Evolutionary conservation across 805 yeast genomes (phyloP).

Genomic region (Metschnikowia anglica): DNA sequence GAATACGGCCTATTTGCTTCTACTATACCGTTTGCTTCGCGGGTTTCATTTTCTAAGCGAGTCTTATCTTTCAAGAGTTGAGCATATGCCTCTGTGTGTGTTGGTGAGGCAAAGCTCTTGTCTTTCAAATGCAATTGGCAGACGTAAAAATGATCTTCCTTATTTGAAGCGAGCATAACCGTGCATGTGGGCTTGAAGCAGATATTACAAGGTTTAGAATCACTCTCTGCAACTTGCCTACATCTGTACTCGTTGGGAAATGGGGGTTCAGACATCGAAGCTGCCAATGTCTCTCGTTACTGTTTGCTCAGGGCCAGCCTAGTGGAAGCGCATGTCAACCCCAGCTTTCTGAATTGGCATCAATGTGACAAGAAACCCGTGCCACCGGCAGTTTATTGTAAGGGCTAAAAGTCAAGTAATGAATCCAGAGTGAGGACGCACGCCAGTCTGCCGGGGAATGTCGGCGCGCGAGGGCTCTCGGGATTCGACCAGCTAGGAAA

Average conservation of each 20-base stretch:
- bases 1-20: constrained; percentile 33
- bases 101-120: constrained; percentile 43
- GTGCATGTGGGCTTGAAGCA: constrained; percentile 50
- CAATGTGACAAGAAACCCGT: constrained; percentile 5
- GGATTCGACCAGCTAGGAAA: constrained; percentile 7
- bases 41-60: constrained; percentile 22
- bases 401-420: too few relatives aligned
- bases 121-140: constrained; percentile 51
- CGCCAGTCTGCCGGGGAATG: neutral
- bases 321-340: too few relatives aligned
- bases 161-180: constrained; percentile 47
- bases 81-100: constrained; percentile 37
- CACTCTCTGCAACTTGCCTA: constrained; percentile 42
- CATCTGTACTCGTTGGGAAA: constrained; percentile 41
- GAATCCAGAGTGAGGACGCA: too few relatives aligned
- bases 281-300: neutral
- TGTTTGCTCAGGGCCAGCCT: too few relatives aligned
- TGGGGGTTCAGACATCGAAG: constrained; percentile 14
- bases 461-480: constrained; percentile 5
- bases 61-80: constrained; percentile 24
- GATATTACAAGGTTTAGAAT: constrained; percentile 46
- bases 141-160: constrained; percentile 52
- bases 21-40: constrained; percentile 24
- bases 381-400: neutral
- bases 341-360: too few relatives aligned